Conservation (phyloP, 2,329 filamentous ascomycete genomes). For the Scedosporium minutisporum region DNA sequence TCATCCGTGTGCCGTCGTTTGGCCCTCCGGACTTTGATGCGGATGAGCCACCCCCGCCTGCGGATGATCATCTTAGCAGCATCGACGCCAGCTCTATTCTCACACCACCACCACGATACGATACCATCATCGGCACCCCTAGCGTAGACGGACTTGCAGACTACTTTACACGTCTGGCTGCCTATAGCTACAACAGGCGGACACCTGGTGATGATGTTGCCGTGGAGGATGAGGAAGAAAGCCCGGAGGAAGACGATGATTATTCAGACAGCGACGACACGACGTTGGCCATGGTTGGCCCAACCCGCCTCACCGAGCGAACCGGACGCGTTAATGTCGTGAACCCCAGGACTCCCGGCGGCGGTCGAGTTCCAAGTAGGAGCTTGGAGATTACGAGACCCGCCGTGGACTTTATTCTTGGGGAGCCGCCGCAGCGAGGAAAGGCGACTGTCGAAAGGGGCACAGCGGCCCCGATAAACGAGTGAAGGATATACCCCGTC, state of each 20-base stretch:
- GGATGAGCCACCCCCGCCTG: slow-evolving; percentile 51
- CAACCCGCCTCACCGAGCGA: slow-evolving; percentile 37
- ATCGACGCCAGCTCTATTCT: slow-evolving; percentile 30
- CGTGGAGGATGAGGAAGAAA: not conserved
- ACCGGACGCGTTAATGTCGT: slow-evolving; percentile 47
- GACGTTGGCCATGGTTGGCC: slow-evolving; percentile 26
- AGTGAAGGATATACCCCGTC: not conserved
- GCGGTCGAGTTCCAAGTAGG: slow-evolving; percentile 41
- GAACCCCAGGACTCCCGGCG: slow-evolving; percentile 46
- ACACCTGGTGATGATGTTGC: not conserved
- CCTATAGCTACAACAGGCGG: slow-evolving; percentile 45
- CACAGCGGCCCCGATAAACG: not conserved
- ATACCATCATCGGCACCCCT: slow-evolving; percentile 61
- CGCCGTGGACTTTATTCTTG: slow-evolving; percentile 22
- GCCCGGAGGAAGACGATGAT: slow-evolving; percentile 19
- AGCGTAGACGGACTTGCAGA: slow-evolving; percentile 66
- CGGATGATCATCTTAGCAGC: slow-evolving; percentile 16
- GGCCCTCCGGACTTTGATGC: slow-evolving; percentile 83
- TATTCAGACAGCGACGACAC: slow-evolving; percentile 22
- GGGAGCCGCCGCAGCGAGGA: slow-evolving; percentile 2
- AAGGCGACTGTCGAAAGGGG: not conserved
- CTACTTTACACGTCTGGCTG: slow-evolving; percentile 73
- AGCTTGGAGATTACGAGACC: slow-evolving; percentile 46
- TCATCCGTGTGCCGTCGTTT: slow-evolving; percentile 74
- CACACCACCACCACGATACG: slow-evolving; percentile 80